A percentile compares a stretch with the other conserved stretches of the same genome.
Evolutionary conservation across 2,329 filamentous ascomycete genomes (phyloP).

Genomic region (Aspergillus ochraceoroseus): DNA sequence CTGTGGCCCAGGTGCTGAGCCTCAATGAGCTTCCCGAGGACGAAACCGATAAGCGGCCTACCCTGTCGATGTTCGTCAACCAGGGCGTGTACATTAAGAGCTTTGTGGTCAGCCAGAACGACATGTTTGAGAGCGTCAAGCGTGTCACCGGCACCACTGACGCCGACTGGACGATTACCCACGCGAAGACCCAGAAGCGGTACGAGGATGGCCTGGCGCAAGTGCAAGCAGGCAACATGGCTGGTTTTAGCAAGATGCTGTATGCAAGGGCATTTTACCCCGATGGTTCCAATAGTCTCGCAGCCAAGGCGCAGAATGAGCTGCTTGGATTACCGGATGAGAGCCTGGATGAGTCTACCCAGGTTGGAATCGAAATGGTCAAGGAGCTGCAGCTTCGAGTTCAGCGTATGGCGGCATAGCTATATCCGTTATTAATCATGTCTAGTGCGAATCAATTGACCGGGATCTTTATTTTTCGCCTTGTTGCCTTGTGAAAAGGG

Average conservation of each 20-base stretch:
- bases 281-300: constrained; percentile 40
- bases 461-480: no score
- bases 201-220: constrained; percentile 47
- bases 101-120: constrained; percentile 57
- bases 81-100: constrained; percentile 51
- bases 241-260: constrained; percentile 49
- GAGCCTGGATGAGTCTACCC: constrained; percentile 54
- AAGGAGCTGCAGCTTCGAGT: constrained; percentile 27
- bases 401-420: constrained; percentile 29
- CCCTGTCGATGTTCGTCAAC: constrained; percentile 47
- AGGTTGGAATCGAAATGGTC: constrained; percentile 46
- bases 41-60: constrained; percentile 33
- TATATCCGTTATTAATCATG: no score
- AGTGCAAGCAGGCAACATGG: constrained; percentile 43
- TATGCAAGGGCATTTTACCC: constrained; percentile 54
- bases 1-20: constrained; percentile 50
- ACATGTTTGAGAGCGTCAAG: constrained; percentile 60
- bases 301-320: constrained; percentile 49
- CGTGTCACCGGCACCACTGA: constrained; percentile 55
- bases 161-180: constrained; percentile 56
- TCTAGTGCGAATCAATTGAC: no score
- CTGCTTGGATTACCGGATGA: constrained; percentile 56
- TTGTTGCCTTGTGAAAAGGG: no score
- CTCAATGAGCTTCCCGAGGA: constrained; percentile 44
- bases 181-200: constrained; percentile 47